Evolutionary conservation across 139 green algal genomes (phyloP), one percentile per base, ranked within the genome.

Genomic region (Coelastrella sp.): DNA sequence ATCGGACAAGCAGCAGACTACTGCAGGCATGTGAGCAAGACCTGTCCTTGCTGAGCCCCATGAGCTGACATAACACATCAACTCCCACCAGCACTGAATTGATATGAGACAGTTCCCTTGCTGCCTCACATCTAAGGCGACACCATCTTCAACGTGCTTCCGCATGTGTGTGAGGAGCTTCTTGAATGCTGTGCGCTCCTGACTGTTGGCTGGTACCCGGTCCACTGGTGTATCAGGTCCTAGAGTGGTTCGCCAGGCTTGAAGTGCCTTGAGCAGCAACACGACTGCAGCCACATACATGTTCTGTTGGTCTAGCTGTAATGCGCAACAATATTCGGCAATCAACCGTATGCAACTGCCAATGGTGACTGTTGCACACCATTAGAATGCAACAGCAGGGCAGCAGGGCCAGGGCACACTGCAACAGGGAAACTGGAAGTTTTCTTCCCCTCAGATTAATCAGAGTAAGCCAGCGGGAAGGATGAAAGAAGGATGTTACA

Each of bases 131-230:
- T 96, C 91, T 56, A 96, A 14, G 8, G 95, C 93, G 7, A 96
- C 83, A 4, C 93, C 91, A 10, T 93, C 91, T n/a, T 16, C 58
- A 7, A 73, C 88, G 8, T 76, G 92, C 13, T 95, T 94, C 91
- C 95, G 93, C 95, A 96, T 96, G 57, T 81, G 86, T 20, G 92
- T 87, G 8, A 98, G 78, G 11, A 95, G 19, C 2, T 92, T 90
- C 80, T 97, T 97, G 93, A 98, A 98, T 4, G 86, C 95, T 3
- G 85, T 54, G 7, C 94, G 92, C 84, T 99, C 94, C 3, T 93
- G 76, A 4, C 87, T 86, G 20, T 60, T 97, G 3, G 32, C 22
- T 2, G 97, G 97, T 76, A 97, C 59, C 57, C 79, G 59, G 47
- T 88, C 92, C 65, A 59, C 83, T 66, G 98, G 92, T 14, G 56